These are phyloP conservation scores for Neophaeococcomyces mojaviensis DNA, from an alignment of 2,329 filamentous ascomycete species.

Conservation along the genomic window DNA sequence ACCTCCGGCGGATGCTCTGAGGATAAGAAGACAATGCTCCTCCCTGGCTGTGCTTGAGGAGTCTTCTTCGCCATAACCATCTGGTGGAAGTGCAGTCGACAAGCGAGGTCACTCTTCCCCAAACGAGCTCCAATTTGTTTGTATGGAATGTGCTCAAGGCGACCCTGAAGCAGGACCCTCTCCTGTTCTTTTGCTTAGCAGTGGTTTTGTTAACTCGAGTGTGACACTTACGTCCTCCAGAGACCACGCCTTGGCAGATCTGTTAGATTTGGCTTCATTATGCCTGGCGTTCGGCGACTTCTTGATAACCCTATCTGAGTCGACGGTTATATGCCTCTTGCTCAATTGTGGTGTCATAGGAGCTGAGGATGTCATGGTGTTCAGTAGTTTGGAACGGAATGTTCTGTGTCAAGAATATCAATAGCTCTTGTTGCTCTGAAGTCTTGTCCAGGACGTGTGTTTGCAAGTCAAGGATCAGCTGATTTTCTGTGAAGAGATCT, in stretches of 20 bases:
- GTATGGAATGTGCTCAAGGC: constrained; percentile 82
- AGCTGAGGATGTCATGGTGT: too few species aligned
- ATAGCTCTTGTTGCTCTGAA: too few species aligned
- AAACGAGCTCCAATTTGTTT: constrained; percentile 80
- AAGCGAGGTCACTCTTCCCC: constrained; percentile 82
- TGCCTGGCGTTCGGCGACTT: background rate
- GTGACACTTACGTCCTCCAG: background rate
- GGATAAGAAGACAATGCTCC: constrained; percentile 42
- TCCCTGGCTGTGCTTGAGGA: constrained; percentile 66
- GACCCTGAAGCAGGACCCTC: constrained; percentile 73
- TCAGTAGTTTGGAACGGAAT: too few species aligned
- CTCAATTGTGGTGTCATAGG: too few species aligned
- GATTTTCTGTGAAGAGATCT: too few species aligned
- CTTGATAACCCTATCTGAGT: too few species aligned
- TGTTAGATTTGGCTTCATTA: background rate
- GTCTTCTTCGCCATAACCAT: constrained; percentile 71
- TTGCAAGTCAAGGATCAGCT: too few species aligned
- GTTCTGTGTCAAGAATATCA: too few species aligned
- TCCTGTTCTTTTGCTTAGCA: constrained; percentile 48
- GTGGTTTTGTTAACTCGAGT: background rate
- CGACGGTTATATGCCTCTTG: too few species aligned
- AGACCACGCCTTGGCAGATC: background rate
- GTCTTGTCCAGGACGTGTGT: too few species aligned
- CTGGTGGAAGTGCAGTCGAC: constrained; percentile 80
- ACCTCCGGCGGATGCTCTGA: constrained; percentile 27